Evolutionary conservation across 2,329 filamentous ascomycete species (phyloP).

Genomic region (Teratosphaeria pseudoeucalypti): DNA sequence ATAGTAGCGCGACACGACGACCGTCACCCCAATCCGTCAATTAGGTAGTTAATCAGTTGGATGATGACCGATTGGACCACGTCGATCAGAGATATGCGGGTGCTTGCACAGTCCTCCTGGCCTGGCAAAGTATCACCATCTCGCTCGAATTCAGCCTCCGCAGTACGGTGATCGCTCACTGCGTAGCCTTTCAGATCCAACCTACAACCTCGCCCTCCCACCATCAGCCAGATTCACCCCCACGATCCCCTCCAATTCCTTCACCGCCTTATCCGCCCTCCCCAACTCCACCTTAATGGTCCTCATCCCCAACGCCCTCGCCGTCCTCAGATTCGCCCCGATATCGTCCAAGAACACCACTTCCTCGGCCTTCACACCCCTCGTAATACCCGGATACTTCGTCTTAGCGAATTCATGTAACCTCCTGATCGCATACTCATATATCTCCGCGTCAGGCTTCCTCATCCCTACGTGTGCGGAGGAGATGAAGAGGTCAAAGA

Average conservation of each 20-base stretch:
- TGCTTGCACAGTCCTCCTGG: too few relatives aligned
- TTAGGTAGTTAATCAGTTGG: too few relatives aligned
- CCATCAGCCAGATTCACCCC: constrained; percentile 52
- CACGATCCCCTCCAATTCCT: constrained; percentile 64
- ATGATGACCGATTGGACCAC: too few relatives aligned
- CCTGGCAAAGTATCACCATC: too few relatives aligned
- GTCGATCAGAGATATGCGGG: too few relatives aligned
- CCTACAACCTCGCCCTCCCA: constrained; percentile 14
- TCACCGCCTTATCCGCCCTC: constrained; percentile 68
- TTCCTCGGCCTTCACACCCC: constrained; percentile 51
- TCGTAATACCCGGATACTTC: constrained; percentile 39
- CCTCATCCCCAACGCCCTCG: constrained; percentile 59
- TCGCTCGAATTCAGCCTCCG: not conserved
- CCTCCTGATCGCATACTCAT: constrained; percentile 58
- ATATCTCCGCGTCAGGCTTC: constrained; percentile 79
- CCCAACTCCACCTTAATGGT: constrained; percentile 82
- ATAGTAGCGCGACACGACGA: too few relatives aligned
- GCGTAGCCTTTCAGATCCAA: not conserved
- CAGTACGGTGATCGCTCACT: not conserved
- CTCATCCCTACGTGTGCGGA: constrained; percentile 78
- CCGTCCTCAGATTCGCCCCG: constrained; percentile 81
- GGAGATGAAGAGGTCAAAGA: constrained; percentile 82
- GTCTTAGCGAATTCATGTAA: constrained; percentile 53
- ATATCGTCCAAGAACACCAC: constrained; percentile 90
- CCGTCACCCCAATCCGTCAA: too few relatives aligned